Base-by-base conservation (phyloP, 148 eudicot species). In the Rhododendron kiyosumense region DNA sequence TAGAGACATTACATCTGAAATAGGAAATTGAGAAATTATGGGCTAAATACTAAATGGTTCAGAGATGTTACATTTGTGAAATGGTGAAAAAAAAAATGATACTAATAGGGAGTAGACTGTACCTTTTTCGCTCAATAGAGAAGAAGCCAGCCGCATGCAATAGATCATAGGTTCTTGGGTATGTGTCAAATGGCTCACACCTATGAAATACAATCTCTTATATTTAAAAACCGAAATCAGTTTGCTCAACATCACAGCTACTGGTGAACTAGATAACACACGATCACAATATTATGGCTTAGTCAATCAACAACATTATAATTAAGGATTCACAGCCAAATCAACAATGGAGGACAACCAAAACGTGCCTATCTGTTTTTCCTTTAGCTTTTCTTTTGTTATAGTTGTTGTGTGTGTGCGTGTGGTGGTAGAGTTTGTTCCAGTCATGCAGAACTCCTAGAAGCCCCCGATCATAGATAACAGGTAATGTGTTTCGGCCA, bases 111-210 rank as follows among this genome's bases (percentile, higher is more conserved):
- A 78, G 28, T 12, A 49, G 48, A 36, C 34, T 4, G 69, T 91
- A 95, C 99, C 99, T 94, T 92, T 90, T 93, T 34, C 65, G 86
- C 87, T 97, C 99, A 75, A 90, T 75, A 61, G 99, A 91, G 91
- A 97, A 95, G 87, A 97, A 98, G 83, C 95, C 94, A 87, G 96
- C 93, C 7, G 99, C 99, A 87, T 97, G 98, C 92, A 95, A 88
- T 69, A 97, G 77, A 90, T 97, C 99, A 79, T 97, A 97, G 79
- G 96, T 97, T 91, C 99, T 95, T 85, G 99, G 99, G 85, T 97
- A 97, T n/a, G 99, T 97, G 84, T 95, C 99, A 78, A 97, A 95
- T 52, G 99, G 94, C 87, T 97, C 99, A 87, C 99, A 97, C 99
- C 99, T 97, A 92, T 80, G 36, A 87, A 78, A 54, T 63, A 30